A percentile compares a stretch with the other conserved stretches of the same genome.
phyloP scores from a whole-genome alignment of 768 basidiomycete genomes.

The Mycena maculata region DNA sequence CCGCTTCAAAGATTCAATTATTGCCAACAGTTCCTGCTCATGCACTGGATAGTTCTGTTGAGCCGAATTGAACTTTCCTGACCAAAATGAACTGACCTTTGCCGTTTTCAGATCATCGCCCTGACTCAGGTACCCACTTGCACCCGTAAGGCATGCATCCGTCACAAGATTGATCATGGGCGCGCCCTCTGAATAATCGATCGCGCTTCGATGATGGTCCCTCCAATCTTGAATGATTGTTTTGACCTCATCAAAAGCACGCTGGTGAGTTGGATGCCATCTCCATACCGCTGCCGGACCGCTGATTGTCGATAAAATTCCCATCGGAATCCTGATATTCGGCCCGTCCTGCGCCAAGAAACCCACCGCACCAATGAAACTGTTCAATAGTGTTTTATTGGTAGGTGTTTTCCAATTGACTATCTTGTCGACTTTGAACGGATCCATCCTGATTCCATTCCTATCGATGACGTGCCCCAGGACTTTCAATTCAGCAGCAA shows the following conservation, averaged over 20 bases:
- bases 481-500: conserved; percentile 42
- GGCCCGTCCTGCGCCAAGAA: conserved; percentile 43
- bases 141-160: conserved; percentile 44
- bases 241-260: conserved; percentile 52
- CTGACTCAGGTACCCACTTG: conserved; percentile 40
- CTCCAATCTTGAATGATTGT: conserved; percentile 22
- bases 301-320: conserved; percentile 34
- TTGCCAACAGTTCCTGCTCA: no score
- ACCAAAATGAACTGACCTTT: conserved; percentile 49
- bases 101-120: no score
- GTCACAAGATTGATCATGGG: conserved; percentile 43
- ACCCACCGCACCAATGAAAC: conserved; percentile 50
- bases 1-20: conserved; percentile 48
- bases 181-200: conserved; percentile 31
- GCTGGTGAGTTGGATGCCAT: conserved; percentile 39
- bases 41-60: conserved; percentile 51
- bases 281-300: conserved; percentile 38
- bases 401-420: conserved; percentile 41
- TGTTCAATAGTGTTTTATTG: conserved; percentile 40
- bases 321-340: conserved; percentile 45
- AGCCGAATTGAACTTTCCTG: conserved; percentile 45
- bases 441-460: conserved; percentile 52
- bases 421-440: conserved; percentile 50
- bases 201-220: conserved; percentile 33
- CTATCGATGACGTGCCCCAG: conserved; percentile 48